A percentile compares a stretch with the other conserved stretches of the same genome.
Conservation (phyloP, 306 rosid species). For the Prunus padus region DNA sequence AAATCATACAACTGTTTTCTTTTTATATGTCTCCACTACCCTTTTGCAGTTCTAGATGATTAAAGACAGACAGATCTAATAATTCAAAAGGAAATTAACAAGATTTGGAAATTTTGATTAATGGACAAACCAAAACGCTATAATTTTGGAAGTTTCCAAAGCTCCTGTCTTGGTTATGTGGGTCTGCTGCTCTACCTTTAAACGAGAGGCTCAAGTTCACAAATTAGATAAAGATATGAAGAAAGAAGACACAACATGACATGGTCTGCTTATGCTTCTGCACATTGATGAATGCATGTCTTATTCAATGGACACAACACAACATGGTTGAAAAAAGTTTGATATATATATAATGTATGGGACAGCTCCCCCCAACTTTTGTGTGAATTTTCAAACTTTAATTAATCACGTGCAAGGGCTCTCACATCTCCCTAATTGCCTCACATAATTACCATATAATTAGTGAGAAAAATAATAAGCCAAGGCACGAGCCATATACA, state of each 20-base stretch:
- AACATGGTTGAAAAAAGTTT: not conserved
- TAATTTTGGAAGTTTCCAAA: conserved; percentile 21
- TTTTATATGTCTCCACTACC: not conserved
- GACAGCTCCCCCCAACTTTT: not conserved
- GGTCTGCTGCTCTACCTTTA: not conserved
- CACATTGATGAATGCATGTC: conserved; percentile 11
- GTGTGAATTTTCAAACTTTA: not conserved
- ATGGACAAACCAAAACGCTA: conserved; percentile 11
- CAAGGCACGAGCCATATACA: not conserved
- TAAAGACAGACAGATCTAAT: not conserved
- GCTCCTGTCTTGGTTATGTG: not conserved
- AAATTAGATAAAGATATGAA: not conserved
- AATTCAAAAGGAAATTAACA: conserved; percentile 1
- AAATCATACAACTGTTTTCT: not conserved
- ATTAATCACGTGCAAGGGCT: not conserved
- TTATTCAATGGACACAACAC: conserved; percentile 16
- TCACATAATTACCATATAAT: not conserved
- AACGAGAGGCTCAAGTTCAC: not conserved
- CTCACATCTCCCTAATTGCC: not conserved
- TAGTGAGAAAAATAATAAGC: not conserved
- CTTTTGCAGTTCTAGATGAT: not conserved
- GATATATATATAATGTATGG: not conserved
- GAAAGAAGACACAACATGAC: not conserved
- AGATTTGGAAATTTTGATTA: not conserved
- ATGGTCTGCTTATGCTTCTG: conserved; percentile 1